Conservation (phyloP, 441 rosid genomes). For the Populus hybrid region DNA sequence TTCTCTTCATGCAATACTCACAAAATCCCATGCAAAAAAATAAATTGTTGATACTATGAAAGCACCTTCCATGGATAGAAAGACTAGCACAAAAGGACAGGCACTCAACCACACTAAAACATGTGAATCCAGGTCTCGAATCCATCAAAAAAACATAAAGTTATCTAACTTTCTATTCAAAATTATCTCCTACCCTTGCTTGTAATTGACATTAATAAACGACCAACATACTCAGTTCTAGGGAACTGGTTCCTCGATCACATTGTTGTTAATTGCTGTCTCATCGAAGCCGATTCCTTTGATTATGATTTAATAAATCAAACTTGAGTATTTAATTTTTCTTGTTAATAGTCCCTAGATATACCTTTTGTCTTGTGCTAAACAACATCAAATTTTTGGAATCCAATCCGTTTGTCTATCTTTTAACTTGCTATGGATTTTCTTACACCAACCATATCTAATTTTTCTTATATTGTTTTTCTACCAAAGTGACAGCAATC, state of each 20-base stretch:
- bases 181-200: slow-evolving; percentile 7
- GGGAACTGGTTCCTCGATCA: slow-evolving; percentile 25
- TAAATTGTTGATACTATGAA: neutral
- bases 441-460: neutral
- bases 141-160: neutral
- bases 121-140: slow-evolving; percentile 14
- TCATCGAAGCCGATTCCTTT: slow-evolving; percentile 17
- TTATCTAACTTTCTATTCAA: neutral
- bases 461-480: no score
- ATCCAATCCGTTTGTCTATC: neutral
- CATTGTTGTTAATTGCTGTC: slow-evolving; percentile 1
- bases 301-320: neutral
- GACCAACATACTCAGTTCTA: slow-evolving; percentile 48
- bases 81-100: slow-evolving; percentile 23
- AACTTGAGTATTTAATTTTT: neutral
- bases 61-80: neutral
- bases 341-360: neutral
- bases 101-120: slow-evolving; percentile 22
- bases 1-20: neutral
- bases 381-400: neutral
- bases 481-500: neutral
- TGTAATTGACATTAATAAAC: slow-evolving; percentile 11
- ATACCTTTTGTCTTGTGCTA: neutral
- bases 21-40: neutral
- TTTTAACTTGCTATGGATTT: neutral